Base-by-base conservation (phyloP, 208 protist species). In the Strigomonas culicis region DNA sequence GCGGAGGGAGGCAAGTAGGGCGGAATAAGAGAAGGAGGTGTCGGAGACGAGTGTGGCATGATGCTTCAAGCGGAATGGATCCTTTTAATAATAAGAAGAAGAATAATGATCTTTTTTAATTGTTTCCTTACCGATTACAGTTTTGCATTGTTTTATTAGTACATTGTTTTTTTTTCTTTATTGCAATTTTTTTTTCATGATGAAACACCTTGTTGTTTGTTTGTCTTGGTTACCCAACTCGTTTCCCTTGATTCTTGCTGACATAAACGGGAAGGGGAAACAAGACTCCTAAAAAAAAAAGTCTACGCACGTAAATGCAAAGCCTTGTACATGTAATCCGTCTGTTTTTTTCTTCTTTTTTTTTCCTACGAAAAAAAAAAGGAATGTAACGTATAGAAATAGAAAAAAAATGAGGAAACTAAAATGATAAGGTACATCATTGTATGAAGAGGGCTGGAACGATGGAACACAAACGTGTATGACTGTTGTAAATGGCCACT, bases 141-240 rank as follows among this genome's bases (percentile, higher is more conserved):
- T 55, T 50, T 55, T 43, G 3, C 32, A 41, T 31, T 46, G 27
- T 7, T 57, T 4, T 57, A 24, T 57, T 31, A 15, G 30, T 60
- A 58, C 52, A 47, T 44, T 31, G 39, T 55, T 63, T 3, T 47
- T 41, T 61, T 52, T 47, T 66, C 21, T 24, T 46, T 41, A 10
- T 31, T n/a, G 4, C 11, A 46, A 21, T 61, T n/a, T 36, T 53
- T 17, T 7, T 52, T 27, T 52, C 28, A 22, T 51, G 2, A 13
- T 43, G 2, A 30, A 63, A 39, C 32, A 21, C n/a, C 2, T 47
- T 47, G 13, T 8, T 17, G 6, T 30, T 56, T 56, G 30, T 56
- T 56, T 56, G 8, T 56, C 30, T 56, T 56, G 10, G 8, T 56
- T 56, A 21, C n/a, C n/a, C 47, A 22, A n/a, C n/a, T n/a, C n/a